These are phyloP conservation scores for Amyloporia xantha DNA, from an alignment of 768 basidiomycete genomes.

Conservation along the genomic window DNA sequence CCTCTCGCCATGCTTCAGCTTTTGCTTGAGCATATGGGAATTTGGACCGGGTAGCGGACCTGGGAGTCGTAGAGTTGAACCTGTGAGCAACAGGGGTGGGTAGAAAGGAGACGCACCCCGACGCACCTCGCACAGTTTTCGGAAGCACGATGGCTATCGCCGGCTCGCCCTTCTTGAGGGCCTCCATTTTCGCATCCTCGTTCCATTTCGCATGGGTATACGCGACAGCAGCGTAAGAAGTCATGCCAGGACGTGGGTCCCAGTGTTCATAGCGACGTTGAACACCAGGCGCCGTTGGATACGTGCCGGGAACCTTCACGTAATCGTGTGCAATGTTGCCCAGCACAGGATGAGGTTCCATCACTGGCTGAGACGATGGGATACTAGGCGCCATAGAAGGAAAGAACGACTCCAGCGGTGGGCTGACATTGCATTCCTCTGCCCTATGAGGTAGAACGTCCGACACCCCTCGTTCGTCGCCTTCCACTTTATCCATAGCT, in stretches of 20 bases:
- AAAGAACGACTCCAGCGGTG: too few species aligned
- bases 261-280: neutral
- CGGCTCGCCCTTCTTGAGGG: neutral
- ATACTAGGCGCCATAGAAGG: neutral
- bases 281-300: conserved; percentile 10
- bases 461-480: too few species aligned
- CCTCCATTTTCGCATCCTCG: neutral
- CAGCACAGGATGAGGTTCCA: neutral
- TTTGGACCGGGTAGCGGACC: neutral
- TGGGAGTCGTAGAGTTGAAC: neutral
- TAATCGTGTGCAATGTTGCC: neutral
- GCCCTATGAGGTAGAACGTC: too few species aligned
- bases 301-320: conserved; percentile 9
- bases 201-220: neutral
- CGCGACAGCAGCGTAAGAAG: neutral
- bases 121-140: neutral
- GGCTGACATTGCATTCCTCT: too few species aligned
- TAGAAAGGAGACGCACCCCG: neutral
- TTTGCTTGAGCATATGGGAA: neutral
- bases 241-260: neutral
- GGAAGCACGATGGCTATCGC: neutral
- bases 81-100: neutral
- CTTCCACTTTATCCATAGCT: too few species aligned
- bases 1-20: neutral
- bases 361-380: neutral